Evolutionary conservation across 805 yeast genomes (phyloP), one percentile per base, ranked within the genome.

Genomic region (Wickerhamiella occidentalis): DNA sequence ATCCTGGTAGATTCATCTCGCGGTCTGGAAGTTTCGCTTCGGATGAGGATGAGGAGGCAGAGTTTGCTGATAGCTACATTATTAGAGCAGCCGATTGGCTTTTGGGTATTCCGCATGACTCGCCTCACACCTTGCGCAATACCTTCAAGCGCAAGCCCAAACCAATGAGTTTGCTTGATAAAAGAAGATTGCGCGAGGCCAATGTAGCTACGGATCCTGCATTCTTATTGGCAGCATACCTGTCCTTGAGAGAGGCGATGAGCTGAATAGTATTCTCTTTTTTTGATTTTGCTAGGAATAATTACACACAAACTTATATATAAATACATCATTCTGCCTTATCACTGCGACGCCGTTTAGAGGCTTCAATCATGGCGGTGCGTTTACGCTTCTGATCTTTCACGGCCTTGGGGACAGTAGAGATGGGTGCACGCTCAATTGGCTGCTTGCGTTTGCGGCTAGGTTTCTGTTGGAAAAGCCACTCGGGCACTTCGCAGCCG

Each of bases 401-500:
- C 58, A 69, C 77, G 56, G 80, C 74, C 70, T 84, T 82, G 4
- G 63, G 66, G 29, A 85, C 94, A 0, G 96, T 88, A 58, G 92
- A 81, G 57, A 88, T 88, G 50, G 77, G 77, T 54, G 76, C 76
- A 58, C 97, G 75, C 51, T 79, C 77, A 15, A 75, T 55, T 62
- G 63, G 78, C 2, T 55, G 54, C 38, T 51, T 47, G 30, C 43
- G 54, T n/a, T 52, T 50, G 17, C 49, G 46, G 23, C 47, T 30
- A 7, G 46, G 25, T 25, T 43, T 45, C 2, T 30, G 30, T 18
- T 48, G 29, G 37, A 78, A 75, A 82, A 92, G 77, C 98, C 98
- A 92, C 26, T 70, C 77, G 30, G 84, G 79, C 48, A 81, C 76
- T 11, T 61, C 64, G 41, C 64, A 55, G 2, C 95, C 96, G 57